phyloP scores from a whole-genome alignment of 1,139 yeast genomes.

The Candida glucosophila region DNA sequence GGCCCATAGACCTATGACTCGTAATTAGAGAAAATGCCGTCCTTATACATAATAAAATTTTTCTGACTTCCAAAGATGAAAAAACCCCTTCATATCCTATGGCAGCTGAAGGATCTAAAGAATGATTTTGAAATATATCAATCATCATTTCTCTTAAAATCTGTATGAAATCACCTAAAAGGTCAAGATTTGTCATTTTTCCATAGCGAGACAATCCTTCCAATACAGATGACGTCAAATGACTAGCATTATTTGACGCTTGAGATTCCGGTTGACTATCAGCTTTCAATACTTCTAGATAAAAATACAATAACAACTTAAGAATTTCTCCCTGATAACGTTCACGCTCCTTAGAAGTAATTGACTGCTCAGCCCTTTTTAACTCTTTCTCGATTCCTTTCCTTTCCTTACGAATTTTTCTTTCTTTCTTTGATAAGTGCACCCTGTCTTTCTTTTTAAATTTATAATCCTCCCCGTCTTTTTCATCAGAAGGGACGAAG shows the following conservation, averaged over 20 bases:
- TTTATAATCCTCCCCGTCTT: constrained; percentile 37
- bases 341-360: constrained; percentile 82
- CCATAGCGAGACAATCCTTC: constrained; percentile 91
- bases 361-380: constrained; percentile 77
- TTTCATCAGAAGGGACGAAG: constrained; percentile 58
- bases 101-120: constrained; percentile 17
- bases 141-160: constrained; percentile 73
- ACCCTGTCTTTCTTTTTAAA: constrained; percentile 79
- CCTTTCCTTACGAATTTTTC: constrained; percentile 78
- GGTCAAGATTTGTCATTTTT: constrained; percentile 83
- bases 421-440: constrained; percentile 80
- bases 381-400: constrained; percentile 84
- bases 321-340: constrained; percentile 77
- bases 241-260: constrained; percentile 38
- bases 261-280: constrained; percentile 18
- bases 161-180: constrained; percentile 85
- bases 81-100: constrained; percentile 23
- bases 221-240: constrained; percentile 72
- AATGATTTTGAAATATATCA: constrained; percentile 31
- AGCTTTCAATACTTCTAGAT: constrained; percentile 65
- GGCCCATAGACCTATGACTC: constrained; percentile 56
- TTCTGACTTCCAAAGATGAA: constrained; percentile 42
- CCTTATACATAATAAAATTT: constrained; percentile 71
- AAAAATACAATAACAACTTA: constrained; percentile 61
- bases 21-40: constrained; percentile 81